Evolutionary conservation across 192 early-diverging fungal species (phyloP).

Genomic region (Coemansia sp.): DNA sequence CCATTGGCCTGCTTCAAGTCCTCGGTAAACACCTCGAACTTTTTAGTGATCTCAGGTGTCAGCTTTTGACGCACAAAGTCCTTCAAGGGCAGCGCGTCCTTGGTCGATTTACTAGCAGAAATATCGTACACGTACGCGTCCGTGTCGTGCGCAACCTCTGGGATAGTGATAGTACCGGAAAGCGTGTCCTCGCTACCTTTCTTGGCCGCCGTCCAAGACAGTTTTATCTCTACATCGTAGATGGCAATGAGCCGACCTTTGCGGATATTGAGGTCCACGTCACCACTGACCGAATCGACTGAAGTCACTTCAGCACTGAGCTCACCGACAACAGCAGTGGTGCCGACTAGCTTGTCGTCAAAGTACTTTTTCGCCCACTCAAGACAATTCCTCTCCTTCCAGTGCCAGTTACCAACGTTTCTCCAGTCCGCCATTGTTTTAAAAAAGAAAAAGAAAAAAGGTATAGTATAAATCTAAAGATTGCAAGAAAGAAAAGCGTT

Average conservation of each 20-base stretch:
- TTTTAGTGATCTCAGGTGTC: conserved; percentile 62
- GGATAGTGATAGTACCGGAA: conserved; percentile 78
- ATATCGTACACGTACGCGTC: conserved; percentile 81
- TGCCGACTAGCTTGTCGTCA: conserved; percentile 61
- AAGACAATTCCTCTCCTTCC: conserved; percentile 93
- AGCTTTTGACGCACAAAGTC: conserved; percentile 73
- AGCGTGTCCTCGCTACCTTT: conserved; percentile 44
- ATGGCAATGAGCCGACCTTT: conserved; percentile 97
- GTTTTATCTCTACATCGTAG: conserved; percentile 81
- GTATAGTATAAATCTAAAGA: not conserved
- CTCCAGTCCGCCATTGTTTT: conserved; percentile 70
- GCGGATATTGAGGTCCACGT: conserved; percentile 92
- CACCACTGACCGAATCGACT: conserved; percentile 74
- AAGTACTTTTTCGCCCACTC: conserved; percentile 91
- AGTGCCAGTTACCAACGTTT: conserved; percentile 72
- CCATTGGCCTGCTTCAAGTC: conserved; percentile 78
- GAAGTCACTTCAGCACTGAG: conserved; percentile 57
- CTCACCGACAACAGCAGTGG: conserved; percentile 59
- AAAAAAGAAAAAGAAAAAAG: not conserved
- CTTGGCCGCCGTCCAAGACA: conserved; percentile 65
- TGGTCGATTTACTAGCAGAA: conserved; percentile 41
- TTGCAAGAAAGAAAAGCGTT: not conserved
- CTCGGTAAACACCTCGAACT: conserved; percentile 65
- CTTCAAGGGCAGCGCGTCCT: conserved; percentile 56
- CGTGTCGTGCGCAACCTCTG: conserved; percentile 92